Base-by-base conservation (phyloP, 768 basidiomycete genomes). In the Rhizopogon roseolus region DNA sequence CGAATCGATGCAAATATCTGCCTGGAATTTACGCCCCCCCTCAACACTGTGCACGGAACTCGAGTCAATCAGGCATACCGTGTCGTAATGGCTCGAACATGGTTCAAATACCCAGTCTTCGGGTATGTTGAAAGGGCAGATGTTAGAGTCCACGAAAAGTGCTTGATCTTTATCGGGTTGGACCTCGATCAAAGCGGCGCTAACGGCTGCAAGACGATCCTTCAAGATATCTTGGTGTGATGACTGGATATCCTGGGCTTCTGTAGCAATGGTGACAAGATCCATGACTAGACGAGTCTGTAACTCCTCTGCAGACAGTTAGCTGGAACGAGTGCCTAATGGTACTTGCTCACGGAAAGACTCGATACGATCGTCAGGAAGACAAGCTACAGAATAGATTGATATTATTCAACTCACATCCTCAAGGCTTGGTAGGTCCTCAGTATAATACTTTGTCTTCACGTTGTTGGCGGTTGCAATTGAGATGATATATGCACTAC, bases 91-190 rank as follows among this genome's bases (percentile, higher is more conserved):
- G 50, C 71, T 79, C 6, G 77, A 57, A 57, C 86, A 89, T 13
- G 90, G 86, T 64, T 93, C 90, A 61, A 92, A 93, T 41, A 56
- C 67, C 85, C 82, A 90, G 62, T 90, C 84, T 10, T 60, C 62
- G 8, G 91, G 89, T 10, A 78, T 67, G 29, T 69, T 73, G 64
- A 92, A 93, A 3, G 80, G 76, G 34, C 85, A 75, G 36, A 81
- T 66, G 63, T 93, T 93, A 62, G 85, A 75, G 52, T 85, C 77
- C 28, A 91, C 79, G 71, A 86, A 93, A 29, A 91, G 70, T 45
- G 72, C 75, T 63, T 91, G 86, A 58, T 93, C 91, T 60, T 76
- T 74, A 19, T 67, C 60, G 13, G 83, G 72, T 57, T 85, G 73
- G 8, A 93, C 76, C 29, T 73, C 70, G 22, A 64, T 70, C 32